Percentiles rank a stretch among this genome's conserved stretches.
Evolutionary conservation across 1,139 yeast species (phyloP).

Genomic region (Scheffersomyces illinoinensis): DNA sequence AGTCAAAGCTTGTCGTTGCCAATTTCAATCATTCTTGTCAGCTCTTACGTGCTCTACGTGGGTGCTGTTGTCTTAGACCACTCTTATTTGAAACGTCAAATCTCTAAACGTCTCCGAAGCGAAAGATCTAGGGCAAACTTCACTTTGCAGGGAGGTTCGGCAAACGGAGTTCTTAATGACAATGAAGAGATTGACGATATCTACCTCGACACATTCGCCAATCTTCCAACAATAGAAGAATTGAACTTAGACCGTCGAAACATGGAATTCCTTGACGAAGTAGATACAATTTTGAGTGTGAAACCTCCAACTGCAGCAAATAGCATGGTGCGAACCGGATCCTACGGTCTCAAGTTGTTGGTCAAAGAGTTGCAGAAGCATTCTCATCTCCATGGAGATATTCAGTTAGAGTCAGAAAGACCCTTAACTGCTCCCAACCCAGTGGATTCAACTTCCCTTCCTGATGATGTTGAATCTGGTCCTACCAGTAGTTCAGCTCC

Average conservation of each 20-base stretch:
- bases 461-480: background rate
- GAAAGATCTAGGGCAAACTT: slow-evolving; percentile 32
- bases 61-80: slow-evolving; percentile 37
- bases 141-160: slow-evolving; percentile 4
- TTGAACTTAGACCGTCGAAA: slow-evolving; percentile 24
- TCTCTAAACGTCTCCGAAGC: slow-evolving; percentile 21
- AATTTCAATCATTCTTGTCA: slow-evolving; percentile 51
- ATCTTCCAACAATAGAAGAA: slow-evolving; percentile 36
- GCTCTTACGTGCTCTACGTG: slow-evolving; percentile 57
- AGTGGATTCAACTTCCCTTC: background rate
- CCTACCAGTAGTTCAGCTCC: background rate
- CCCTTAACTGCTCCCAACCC: slow-evolving; percentile 16
- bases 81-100: slow-evolving; percentile 22
- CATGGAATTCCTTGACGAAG: slow-evolving; percentile 16
- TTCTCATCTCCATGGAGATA: slow-evolving; percentile 14
- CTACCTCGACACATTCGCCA: slow-evolving; percentile 23
- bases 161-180: slow-evolving; percentile 9
- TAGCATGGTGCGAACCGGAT: slow-evolving; percentile 19
- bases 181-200: slow-evolving; percentile 13
- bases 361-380: slow-evolving; percentile 35
- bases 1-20: slow-evolving; percentile 46
- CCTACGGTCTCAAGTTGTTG: slow-evolving; percentile 37
- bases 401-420: slow-evolving; percentile 12
- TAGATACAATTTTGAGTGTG: slow-evolving; percentile 10
- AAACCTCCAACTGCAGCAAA: slow-evolving; percentile 5